phyloP scores from a whole-genome alignment of 2,329 filamentous ascomycete species.

The Trichothecium sympodiale region DNA sequence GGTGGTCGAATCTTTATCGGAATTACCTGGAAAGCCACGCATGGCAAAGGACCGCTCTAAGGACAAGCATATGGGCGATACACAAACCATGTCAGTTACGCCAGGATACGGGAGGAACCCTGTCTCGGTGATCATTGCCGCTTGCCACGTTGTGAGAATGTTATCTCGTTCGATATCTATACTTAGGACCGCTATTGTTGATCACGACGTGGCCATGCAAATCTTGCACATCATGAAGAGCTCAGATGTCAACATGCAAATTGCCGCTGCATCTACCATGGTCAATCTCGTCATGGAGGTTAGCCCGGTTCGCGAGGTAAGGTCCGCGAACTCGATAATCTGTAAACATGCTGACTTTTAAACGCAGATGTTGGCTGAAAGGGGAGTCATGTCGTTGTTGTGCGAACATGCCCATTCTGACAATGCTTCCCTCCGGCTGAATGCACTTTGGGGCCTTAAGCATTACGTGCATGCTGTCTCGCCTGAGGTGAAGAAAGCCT shows the following conservation, averaged over 20 bases:
- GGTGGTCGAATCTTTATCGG: conserved; percentile 67
- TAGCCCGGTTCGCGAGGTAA: conserved; percentile 80
- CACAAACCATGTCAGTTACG: conserved; percentile 11
- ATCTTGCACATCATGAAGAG: conserved; percentile 67
- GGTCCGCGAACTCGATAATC: conserved; percentile 16
- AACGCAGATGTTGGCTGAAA: conserved; percentile 56
- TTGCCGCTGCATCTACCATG: conserved; percentile 73
- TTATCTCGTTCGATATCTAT: conserved; percentile 77
- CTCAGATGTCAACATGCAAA: conserved; percentile 65
- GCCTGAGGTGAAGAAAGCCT: conserved; percentile 63
- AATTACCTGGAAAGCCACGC: conserved; percentile 41
- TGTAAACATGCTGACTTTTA: conserved; percentile 8
- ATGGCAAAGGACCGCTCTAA: conserved; percentile 29
- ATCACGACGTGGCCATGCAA: conserved; percentile 70
- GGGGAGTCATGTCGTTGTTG: conserved; percentile 63
- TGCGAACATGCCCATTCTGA: conserved; percentile 76
- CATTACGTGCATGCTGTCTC: conserved; percentile 69
- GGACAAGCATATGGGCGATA: conserved; percentile 18
- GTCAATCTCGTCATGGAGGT: conserved; percentile 82
- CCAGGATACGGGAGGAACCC: conserved; percentile 62
- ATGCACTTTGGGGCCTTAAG: conserved; percentile 89
- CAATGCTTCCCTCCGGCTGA: conserved; percentile 68
- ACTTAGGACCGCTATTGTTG: conserved; percentile 75
- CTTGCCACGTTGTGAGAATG: conserved; percentile 71
- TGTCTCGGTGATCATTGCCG: conserved; percentile 67